Base-by-base conservation (phyloP, 2,329 filamentous ascomycete species). In the Cytospora piceae region DNA sequence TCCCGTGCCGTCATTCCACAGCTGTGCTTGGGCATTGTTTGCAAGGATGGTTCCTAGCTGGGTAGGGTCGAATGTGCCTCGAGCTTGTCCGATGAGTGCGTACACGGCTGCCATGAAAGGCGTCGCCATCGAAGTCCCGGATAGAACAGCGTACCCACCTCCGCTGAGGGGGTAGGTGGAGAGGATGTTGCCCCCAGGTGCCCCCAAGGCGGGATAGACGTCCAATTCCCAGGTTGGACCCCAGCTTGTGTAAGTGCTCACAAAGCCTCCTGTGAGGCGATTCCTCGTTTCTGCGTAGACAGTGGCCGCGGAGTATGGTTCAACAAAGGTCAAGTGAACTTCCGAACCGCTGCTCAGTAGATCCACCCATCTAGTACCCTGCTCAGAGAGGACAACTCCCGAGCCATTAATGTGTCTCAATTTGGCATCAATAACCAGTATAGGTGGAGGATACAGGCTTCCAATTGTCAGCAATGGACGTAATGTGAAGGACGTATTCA, bases 91-190 rank as follows among this genome's bases (percentile, higher is more conserved):
- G 3, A 68, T 27, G 15, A 68, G 67, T 3, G 67, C 64, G 17
- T 64, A 67, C 4, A 68, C 60, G 20, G 53, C 67, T 15, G 67
- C 67, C 32, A 61, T 77, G 17, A 85, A 79, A 9, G 86, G 85
- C 39, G 81, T 82, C 3, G 86, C 81, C 87, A 90, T 89, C 1
- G 85, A 87, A 0, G 85, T 87, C 15, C 85, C 85, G 39, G 78
- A 86, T 31, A 81, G 74, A 1, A 87, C 80, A 27, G 79, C 80
- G 61, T 87, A 89, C 34, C 76, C 75, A 29, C 82, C 82, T 37
- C 77, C 71, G 4, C 74, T 74, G 4, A 79, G 72, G 0, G 83
- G 85, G 68, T 79, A 88, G 0, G 85, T 88, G 12, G 85, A 87
- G 31, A 89, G 74, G 55, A 89, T 87, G 59, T 80, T 79, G 57